Evolutionary conservation across 148 eudicot species (phyloP).

Genomic region (Amaranthus hypochondriacus): DNA sequence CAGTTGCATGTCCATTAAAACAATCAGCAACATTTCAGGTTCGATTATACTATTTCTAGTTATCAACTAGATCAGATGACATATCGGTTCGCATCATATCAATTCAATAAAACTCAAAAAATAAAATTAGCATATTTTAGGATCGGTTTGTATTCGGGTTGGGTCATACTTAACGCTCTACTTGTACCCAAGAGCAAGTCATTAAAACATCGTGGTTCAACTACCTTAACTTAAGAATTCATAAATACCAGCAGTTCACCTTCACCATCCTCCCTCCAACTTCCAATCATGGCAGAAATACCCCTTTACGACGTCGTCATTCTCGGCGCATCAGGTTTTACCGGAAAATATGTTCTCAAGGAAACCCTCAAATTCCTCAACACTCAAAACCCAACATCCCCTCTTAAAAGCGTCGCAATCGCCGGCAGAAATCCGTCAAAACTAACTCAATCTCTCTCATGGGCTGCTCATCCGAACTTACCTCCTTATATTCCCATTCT

Average conservation of each 20-base stretch:
- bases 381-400: conserved; percentile 29
- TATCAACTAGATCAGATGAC: too few species aligned
- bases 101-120: too few species aligned
- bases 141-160: too few species aligned
- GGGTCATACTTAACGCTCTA: too few species aligned
- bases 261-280: neutral
- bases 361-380: conserved; percentile 73
- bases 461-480: conserved; percentile 53
- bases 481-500: conserved; percentile 54
- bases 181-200: too few species aligned
- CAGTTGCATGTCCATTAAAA: too few species aligned
- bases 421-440: conserved; percentile 61
- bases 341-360: conserved; percentile 74
- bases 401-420: conserved; percentile 60
- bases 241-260: neutral
- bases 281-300: conserved; percentile 6
- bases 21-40: too few species aligned
- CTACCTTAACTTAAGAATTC: too few species aligned
- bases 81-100: too few species aligned
- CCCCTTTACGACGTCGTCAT: conserved; percentile 53
- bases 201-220: too few species aligned
- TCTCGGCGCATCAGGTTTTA: conserved; percentile 89
- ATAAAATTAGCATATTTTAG: too few species aligned
- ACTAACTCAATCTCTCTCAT: conserved; percentile 42
- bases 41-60: too few species aligned